phyloP scores from a whole-genome alignment of 768 basidiomycete genomes.

The Cubamyces lactineus region DNA sequence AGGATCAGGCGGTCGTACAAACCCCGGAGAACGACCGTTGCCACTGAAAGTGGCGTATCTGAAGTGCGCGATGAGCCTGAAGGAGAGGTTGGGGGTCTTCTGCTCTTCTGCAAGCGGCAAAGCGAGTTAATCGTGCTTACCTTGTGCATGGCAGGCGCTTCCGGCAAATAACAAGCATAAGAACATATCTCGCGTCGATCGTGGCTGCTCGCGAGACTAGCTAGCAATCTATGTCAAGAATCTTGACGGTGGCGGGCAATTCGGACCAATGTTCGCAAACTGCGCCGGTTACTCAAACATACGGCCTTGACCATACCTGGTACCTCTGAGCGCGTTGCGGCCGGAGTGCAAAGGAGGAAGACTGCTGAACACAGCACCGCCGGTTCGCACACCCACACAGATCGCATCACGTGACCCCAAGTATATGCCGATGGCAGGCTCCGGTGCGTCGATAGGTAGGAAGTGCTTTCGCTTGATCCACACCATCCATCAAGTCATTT shows the following conservation, averaged over 20 bases:
- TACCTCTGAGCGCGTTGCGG: neutral
- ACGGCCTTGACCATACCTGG: neutral
- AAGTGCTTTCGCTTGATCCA: neutral
- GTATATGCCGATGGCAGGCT: neutral
- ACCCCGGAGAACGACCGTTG: too few relatives aligned
- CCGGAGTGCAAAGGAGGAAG: neutral
- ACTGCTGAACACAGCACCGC: slow-evolving; percentile 3
- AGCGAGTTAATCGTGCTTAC: too few relatives aligned
- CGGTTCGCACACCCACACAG: neutral
- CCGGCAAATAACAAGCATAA: neutral
- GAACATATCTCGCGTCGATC: neutral
- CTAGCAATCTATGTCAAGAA: neutral
- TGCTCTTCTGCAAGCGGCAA: too few relatives aligned
- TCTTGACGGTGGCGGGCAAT: neutral
- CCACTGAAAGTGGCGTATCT: too few relatives aligned
- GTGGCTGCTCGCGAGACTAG: neutral
- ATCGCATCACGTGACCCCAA: neutral
- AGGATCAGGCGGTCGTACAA: too few relatives aligned
- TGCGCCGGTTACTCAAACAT: slow-evolving; percentile 10
- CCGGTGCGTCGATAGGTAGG: slow-evolving; percentile 14
- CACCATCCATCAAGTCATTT: neutral
- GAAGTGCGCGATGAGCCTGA: too few relatives aligned
- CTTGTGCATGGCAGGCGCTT: too few relatives aligned
- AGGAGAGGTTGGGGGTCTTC: too few relatives aligned
- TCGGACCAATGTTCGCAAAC: slow-evolving; percentile 2